Percentiles rank a stretch among this genome's conserved stretches.
Conservation (phyloP, 2,329 filamentous ascomycete genomes). For the Madurella fahalii region DNA sequence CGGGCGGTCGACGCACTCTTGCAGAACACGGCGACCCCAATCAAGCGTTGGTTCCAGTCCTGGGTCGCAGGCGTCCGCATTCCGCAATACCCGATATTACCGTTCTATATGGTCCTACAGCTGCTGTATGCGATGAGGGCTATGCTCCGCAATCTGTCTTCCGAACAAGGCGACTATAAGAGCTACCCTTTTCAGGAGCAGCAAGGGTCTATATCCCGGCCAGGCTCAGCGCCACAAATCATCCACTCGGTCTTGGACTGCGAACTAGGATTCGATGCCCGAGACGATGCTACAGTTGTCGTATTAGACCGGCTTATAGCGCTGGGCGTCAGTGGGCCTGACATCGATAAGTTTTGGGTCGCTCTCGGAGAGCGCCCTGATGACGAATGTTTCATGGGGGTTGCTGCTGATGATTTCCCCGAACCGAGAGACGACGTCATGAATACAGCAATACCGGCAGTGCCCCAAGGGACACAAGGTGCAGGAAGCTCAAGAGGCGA, state of each 20-base stretch:
- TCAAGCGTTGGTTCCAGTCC: conserved; percentile 6
- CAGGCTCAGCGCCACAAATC: neutral
- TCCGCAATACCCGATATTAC: conserved; percentile 3
- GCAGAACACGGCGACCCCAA: neutral
- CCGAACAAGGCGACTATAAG: too few relatives aligned
- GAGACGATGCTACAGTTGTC: neutral
- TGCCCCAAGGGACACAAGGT: neutral
- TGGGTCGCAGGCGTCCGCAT: conserved; percentile 7
- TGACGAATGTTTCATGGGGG: neutral
- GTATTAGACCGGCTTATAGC: conserved; percentile 3
- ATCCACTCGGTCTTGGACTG: neutral
- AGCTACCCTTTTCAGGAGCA: too few relatives aligned
- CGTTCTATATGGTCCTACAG: conserved; percentile 7
- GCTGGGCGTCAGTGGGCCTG: neutral
- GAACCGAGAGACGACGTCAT: neutral
- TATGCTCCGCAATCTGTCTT: neutral
- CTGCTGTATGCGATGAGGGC: conserved; percentile 4
- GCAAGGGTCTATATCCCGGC: too few relatives aligned
- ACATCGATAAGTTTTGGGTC: conserved; percentile 10
- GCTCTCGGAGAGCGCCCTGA: conserved; percentile 10
- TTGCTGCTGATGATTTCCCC: neutral
- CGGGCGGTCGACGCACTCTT: neutral
- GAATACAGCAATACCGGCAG: neutral
- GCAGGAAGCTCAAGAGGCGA: too few relatives aligned
- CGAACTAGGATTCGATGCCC: neutral